Evolutionary conservation across 176 grass and related monocot species (phyloP), one percentile per base, ranked within the genome.

Genomic region (Aechmea fasciata): DNA sequence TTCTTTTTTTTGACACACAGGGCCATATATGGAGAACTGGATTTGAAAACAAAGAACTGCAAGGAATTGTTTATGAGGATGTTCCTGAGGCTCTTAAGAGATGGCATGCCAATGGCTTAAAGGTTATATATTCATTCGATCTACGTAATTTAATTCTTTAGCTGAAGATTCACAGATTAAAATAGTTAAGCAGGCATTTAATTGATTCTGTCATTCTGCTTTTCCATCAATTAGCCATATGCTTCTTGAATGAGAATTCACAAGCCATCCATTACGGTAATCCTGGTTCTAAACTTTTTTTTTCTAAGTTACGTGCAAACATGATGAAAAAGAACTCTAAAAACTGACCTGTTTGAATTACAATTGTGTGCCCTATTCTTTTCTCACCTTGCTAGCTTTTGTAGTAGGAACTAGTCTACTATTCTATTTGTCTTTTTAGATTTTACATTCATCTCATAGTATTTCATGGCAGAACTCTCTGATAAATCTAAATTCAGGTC

Each of bases 11-110:
- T 13, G 73, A 47, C 67, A 81, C 83, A 77, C 84, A 97, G 93
- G 93, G 93, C 57, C 93, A 92, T 79, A 92, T 97, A 85, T 97
- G 93, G 93, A 87, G 89, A 80, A 87, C 81, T 77, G 89, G 93
- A 52, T 97, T 85, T 81, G 79, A 87, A 84, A 83, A 79, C 51
- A 92, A 87, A 80, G 84, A 97, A 57, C 53, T 97, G 55, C 75
- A 82, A 69, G 93, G 84, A 75, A 51, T 90, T 97, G 84, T 97
- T 77, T 97, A 88, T 81, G 89, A 97, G 61, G 93, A 97, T 87
- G 93, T 97, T 74, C 86, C 83, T 0, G 71, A 70, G 53, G 93
- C 82, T 11, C 82, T 97, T 63, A 85, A 87, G 77, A 85, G 90
- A 71, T 97, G 93, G 93, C 76, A 97, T 82, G 51, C 77, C 70